Percentiles rank a stretch among this genome's conserved stretches.
Evolutionary conservation across 441 rosid species (phyloP).

Genomic region (Oxalis stricta): DNA sequence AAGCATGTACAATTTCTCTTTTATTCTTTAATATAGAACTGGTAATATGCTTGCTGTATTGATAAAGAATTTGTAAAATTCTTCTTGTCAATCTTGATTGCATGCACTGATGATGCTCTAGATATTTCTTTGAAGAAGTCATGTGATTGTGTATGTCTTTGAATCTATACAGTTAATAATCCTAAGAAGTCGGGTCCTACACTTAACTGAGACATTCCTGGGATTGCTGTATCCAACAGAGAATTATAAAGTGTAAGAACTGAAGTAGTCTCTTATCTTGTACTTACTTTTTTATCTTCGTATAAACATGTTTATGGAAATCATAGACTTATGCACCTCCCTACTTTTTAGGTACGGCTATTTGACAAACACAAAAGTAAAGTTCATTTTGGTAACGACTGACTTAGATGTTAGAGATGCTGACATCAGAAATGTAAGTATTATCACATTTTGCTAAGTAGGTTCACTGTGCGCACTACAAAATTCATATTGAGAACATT

Average conservation of each 20-base stretch:
- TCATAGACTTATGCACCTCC: neutral
- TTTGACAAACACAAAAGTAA: conserved; percentile 91
- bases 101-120: no score
- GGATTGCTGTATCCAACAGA: conserved; percentile 84
- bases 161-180: conserved; percentile 47
- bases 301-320: neutral
- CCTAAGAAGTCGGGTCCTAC: conserved; percentile 73
- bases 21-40: no score
- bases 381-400: conserved; percentile 71
- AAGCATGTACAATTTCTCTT: no score
- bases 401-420: conserved; percentile 85
- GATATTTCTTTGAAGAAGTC: no score
- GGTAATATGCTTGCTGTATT: no score
- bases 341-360: conserved; percentile 52
- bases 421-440: conserved; percentile 75
- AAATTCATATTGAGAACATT: neutral
- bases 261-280: no score
- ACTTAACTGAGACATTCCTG: conserved; percentile 72
- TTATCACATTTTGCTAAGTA: neutral
- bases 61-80: no score
- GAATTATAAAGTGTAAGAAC: conserved; percentile 87
- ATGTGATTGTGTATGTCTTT: neutral
- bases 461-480: neutral
- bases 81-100: no score
- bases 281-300: neutral